phyloP scores from a whole-genome alignment of 2,329 filamentous ascomycete species.

The Hypoxylon sp. region DNA sequence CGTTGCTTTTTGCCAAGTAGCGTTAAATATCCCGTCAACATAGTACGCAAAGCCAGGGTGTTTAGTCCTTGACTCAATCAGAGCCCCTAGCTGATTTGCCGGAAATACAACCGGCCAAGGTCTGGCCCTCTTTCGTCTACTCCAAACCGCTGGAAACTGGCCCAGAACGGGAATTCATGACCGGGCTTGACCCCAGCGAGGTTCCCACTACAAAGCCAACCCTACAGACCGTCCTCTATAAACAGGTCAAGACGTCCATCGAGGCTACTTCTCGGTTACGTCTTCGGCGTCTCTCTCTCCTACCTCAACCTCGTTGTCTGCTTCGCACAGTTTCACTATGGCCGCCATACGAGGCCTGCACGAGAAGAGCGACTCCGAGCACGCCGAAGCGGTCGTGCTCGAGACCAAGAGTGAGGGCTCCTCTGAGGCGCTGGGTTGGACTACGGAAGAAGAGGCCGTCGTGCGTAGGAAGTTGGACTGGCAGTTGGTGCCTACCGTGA shows the following conservation, averaged over 20 bases:
- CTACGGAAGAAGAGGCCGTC: slow-evolving; percentile 60
- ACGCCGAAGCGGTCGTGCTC: slow-evolving; percentile 42
- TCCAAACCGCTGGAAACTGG: slow-evolving; percentile 29
- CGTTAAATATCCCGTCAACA: slow-evolving; percentile 46
- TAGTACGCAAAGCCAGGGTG: slow-evolving; percentile 42
- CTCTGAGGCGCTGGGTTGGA: slow-evolving; percentile 57
- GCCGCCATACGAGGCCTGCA: slow-evolving; percentile 38
- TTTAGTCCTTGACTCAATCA: slow-evolving; percentile 42
- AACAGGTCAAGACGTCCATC: slow-evolving; percentile 20
- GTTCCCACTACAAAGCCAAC: slow-evolving; percentile 9
- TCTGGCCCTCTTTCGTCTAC: slow-evolving; percentile 32
- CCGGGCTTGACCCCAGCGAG: slow-evolving; percentile 9
- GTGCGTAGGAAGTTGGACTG: slow-evolving; percentile 65
- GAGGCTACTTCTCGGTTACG: slow-evolving; percentile 7
- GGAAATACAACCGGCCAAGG: slow-evolving; percentile 31
- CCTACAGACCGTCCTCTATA: slow-evolving; percentile 26
- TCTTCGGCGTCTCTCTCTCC: slow-evolving; percentile 22
- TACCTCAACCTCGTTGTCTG: slow-evolving; percentile 18
- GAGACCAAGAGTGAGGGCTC: slow-evolving; percentile 48
- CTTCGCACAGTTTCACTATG: slow-evolving; percentile 36
- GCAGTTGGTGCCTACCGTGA: slow-evolving; percentile 64
- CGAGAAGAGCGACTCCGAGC: slow-evolving; percentile 44
- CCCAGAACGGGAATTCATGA: slow-evolving; percentile 19
- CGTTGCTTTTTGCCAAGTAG: slow-evolving; percentile 40
- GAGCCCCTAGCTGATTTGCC: slow-evolving; percentile 42